Percentiles rank a stretch among this genome's conserved stretches.
Evolutionary conservation across 192 early-diverging fungal genomes (phyloP).

Genomic region (Backusella parvicylindrica): DNA sequence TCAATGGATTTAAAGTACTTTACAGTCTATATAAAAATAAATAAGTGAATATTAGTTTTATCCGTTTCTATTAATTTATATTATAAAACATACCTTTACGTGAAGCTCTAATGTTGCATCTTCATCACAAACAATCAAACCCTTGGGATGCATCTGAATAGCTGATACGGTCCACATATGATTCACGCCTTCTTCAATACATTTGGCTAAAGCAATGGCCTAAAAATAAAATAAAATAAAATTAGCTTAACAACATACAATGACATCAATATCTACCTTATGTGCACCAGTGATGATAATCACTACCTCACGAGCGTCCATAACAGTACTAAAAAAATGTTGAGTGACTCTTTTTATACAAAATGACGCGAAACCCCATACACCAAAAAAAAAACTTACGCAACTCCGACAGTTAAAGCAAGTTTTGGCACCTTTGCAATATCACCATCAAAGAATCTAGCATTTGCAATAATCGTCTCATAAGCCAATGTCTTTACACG

Average conservation of each 20-base stretch:
- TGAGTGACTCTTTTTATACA: not conserved
- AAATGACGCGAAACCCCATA: not conserved
- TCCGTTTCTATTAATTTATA: not conserved
- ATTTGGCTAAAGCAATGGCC: constrained; percentile 70
- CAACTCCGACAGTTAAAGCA: constrained; percentile 81
- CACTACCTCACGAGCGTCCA: constrained; percentile 81
- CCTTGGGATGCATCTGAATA: constrained; percentile 76
- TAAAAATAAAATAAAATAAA: not conserved
- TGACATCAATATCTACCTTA: constrained; percentile 37
- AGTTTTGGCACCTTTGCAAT: constrained; percentile 81
- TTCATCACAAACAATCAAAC: constrained; percentile 82
- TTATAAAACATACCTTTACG: constrained; percentile 50
- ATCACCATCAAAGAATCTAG: constrained; percentile 81
- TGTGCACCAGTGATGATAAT: constrained; percentile 83
- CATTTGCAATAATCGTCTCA: constrained; percentile 83
- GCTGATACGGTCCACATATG: constrained; percentile 90
- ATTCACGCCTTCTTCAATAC: constrained; percentile 78
- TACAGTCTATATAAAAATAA: constrained; percentile 50
- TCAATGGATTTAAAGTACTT: constrained; percentile 87
- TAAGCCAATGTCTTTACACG: constrained; percentile 84
- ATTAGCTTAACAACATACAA: not conserved
- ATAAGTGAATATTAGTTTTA: not conserved
- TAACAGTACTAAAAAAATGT: constrained; percentile 59
- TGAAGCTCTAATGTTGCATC: constrained; percentile 82
- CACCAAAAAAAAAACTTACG: constrained; percentile 31